Percentiles rank a stretch among this genome's conserved stretches.
These are phyloP conservation scores for Sanghuangporus sanghuang DNA, from an alignment of 1,284 basidiomycete species.

Conservation along the genomic window DNA sequence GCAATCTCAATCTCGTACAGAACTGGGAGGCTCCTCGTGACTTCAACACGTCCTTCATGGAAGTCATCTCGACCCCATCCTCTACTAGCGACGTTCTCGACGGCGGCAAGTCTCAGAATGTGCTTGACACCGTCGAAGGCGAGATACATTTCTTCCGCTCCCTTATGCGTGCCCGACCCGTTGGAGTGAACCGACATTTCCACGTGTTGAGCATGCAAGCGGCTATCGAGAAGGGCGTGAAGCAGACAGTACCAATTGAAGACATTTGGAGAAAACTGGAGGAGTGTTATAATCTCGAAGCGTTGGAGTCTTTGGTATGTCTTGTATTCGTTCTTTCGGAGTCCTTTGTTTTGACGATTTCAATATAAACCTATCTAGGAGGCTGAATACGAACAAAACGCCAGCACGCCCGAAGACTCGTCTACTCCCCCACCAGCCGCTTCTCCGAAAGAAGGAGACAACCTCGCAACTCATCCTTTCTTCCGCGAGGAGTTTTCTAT, in stretches of 20 bases:
- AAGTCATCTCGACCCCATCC: conserved; percentile 18
- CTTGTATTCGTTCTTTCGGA: conserved; percentile 15
- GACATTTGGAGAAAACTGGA: conserved; percentile 73
- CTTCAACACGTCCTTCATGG: conserved; percentile 66
- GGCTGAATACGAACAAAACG: conserved; percentile 53
- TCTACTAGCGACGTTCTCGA: neutral
- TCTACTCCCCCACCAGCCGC: conserved; percentile 45
- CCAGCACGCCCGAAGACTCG: conserved; percentile 30
- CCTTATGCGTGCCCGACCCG: conserved; percentile 69
- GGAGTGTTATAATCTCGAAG: conserved; percentile 71
- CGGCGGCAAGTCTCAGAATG: conserved; percentile 17
- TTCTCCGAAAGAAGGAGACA: conserved; percentile 61
- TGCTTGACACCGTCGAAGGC: conserved; percentile 69
- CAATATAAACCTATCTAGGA: conserved; percentile 31
- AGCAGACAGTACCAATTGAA: conserved; percentile 52
- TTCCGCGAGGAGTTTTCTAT: conserved; percentile 65
- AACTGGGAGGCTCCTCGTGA: conserved; percentile 49
- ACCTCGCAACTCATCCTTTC: conserved; percentile 61
- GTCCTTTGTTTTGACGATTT: neutral
- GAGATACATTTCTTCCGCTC: conserved; percentile 79
- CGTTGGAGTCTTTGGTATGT: conserved; percentile 69
- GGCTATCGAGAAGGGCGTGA: conserved; percentile 65
- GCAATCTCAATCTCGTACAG: conserved; percentile 41
- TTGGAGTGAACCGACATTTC: conserved; percentile 76
- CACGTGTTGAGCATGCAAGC: conserved; percentile 71